phyloP scores from a whole-genome alignment of 2,329 filamentous ascomycete species.

The Beauveria rudraprayagi region DNA sequence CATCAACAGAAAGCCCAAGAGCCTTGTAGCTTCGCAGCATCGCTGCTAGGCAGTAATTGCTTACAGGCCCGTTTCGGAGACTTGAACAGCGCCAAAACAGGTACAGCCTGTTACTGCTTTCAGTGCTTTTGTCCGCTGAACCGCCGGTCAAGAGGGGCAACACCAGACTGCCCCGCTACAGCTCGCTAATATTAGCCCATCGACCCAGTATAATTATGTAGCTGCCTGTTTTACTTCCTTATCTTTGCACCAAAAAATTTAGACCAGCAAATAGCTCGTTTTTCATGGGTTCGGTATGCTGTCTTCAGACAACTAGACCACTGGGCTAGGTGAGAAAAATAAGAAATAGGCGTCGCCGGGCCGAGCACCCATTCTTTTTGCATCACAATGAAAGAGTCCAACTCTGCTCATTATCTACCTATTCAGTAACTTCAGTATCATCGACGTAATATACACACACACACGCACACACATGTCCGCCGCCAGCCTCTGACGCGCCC shows the following conservation, averaged over 20 bases:
- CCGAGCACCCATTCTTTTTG: background rate
- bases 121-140: background rate
- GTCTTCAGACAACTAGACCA: background rate
- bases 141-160: background rate
- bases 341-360: background rate
- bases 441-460: background rate
- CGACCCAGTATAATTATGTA: conserved; percentile 1
- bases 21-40: too few relatives aligned
- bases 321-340: background rate
- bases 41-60: too few relatives aligned
- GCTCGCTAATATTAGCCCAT: conserved; percentile 1
- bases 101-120: background rate
- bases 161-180: background rate
- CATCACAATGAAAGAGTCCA: too few relatives aligned
- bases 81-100: background rate
- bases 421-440: background rate
- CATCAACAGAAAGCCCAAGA: background rate
- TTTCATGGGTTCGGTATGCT: conserved; percentile 4
- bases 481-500: background rate
- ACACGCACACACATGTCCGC: background rate
- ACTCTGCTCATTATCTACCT: too few relatives aligned
- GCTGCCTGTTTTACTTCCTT: background rate
- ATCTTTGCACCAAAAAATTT: background rate
- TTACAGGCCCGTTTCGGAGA: background rate
- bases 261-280: background rate